Base-by-base conservation (phyloP, 106 monocot species). In the Allium sativum region DNA sequence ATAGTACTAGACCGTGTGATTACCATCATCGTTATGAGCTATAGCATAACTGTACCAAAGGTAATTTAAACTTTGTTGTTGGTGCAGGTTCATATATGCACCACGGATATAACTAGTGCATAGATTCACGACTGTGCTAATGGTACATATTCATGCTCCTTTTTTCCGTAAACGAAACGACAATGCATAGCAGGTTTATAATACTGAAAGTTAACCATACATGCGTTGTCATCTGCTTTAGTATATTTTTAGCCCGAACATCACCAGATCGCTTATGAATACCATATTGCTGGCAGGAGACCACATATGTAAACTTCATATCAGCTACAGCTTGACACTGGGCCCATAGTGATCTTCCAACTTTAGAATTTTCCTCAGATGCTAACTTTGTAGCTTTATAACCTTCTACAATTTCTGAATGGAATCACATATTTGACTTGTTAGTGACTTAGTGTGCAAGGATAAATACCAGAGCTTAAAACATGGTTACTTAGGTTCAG, bases 251-350 rank as follows among this genome's bases (percentile, higher is more conserved):
- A 40, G 93, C 93, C 63, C 69, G 79, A 66, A 44, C 54, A 52
- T 81, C 75, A 42, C 82, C 81, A 67, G 80, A 76, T 54, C 93
- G 74, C 61, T 93, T 93, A 18, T 93, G 75, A 75, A 77, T 76
- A 52, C 93, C 93, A 81, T 89, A 93, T 20, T 85, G 79, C 65
- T 89, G 93, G 55, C 93, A 93, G 21, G 93, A 93, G 12, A 93
- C 89, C 11, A 93, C 82, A 69, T 83, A 89, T 14, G 85, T 83
- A 64, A 93, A 93, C 69, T 93, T 93, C 89, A 93, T 78, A 63
- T 93, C 93, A 73, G 89, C 82, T 53, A 94, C 69, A 42, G 89
- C 86, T 78, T 94, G 83, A 61, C 89, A 90, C 43, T 94, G 80
- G 14, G 83, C 73, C 77, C 68, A 75, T 52, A 86, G 70, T 48